phyloP scores from a whole-genome alignment of 2,329 filamentous ascomycete genomes.

The Fusarium sp. region DNA sequence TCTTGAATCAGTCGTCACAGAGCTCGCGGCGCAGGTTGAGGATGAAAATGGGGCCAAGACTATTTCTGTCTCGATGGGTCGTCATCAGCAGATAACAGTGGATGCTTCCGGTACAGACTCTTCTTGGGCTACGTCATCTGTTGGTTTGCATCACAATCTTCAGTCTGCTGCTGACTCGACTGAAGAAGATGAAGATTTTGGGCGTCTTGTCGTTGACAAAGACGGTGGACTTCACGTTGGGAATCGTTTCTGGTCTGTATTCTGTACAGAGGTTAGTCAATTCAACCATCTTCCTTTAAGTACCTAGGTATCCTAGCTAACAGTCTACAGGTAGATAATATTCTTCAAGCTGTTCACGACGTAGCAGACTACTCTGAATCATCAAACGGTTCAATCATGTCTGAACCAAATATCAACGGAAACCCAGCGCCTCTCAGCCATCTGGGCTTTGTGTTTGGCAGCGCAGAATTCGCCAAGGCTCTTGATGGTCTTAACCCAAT shows the following conservation, averaged over 20 bases:
- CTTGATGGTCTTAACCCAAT: conserved; percentile 42
- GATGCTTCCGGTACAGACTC: conserved; percentile 23
- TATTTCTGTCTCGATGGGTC: conserved; percentile 7
- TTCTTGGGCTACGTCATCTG: conserved; percentile 6
- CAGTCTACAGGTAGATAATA: conserved; percentile 46
- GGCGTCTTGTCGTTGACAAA: conserved; percentile 45
- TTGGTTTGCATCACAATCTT: background rate
- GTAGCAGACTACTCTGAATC: conserved; percentile 30
- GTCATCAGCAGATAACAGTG: conserved; percentile 10
- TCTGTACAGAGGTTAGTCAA: conserved; percentile 47
- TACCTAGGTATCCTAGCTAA: background rate
- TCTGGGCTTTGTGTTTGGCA: conserved; percentile 41
- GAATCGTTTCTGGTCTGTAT: conserved; percentile 51
- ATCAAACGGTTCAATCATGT: background rate
- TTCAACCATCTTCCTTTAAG: rapidly evolving
- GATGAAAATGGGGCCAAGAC: conserved; percentile 38
- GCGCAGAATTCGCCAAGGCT: conserved; percentile 10
- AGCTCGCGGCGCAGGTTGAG: conserved; percentile 49
- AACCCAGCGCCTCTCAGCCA: conserved; percentile 12
- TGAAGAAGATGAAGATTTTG: conserved; percentile 50
- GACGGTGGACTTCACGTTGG: conserved; percentile 47
- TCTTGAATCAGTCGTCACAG: conserved; percentile 50
- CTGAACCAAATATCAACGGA: background rate
- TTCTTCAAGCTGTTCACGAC: conserved; percentile 50
- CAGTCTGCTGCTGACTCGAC: conserved; percentile 10